Percentiles rank a stretch among this genome's conserved stretches.
Evolutionary conservation across 169 alveolate genomes (phyloP).

Genomic region (Plasmodium ovale): DNA sequence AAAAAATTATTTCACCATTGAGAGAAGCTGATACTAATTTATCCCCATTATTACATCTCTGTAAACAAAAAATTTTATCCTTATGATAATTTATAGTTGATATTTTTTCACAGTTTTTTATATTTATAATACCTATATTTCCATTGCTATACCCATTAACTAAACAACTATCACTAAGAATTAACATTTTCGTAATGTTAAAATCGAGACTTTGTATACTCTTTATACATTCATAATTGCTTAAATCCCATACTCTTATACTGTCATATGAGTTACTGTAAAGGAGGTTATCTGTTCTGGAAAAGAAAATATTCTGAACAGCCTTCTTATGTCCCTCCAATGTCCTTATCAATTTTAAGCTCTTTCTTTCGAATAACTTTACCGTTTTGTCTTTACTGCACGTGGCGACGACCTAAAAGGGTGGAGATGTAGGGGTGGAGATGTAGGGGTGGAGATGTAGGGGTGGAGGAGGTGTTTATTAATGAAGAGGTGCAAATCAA

Average conservation of each 20-base stretch:
- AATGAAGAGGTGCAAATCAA: no score
- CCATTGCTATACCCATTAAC: conserved; percentile 71
- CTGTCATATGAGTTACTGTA: conserved; percentile 69
- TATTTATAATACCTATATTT: conserved; percentile 54
- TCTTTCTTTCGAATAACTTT: conserved; percentile 48
- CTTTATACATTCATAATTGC: conserved; percentile 38
- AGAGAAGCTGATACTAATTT: conserved; percentile 45
- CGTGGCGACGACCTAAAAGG: conserved; percentile 53
- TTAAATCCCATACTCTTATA: conserved; percentile 50
- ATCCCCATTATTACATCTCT: conserved; percentile 14
- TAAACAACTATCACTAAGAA: conserved; percentile 56
- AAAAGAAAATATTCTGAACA: conserved; percentile 62
- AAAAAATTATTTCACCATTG: conserved; percentile 66
- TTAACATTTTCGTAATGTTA: conserved; percentile 44
- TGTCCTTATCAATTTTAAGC: conserved; percentile 21
- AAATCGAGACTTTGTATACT: conserved; percentile 74
- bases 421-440: no score
- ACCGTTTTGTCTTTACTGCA: conserved; percentile 74
- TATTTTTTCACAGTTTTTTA: conserved; percentile 62
- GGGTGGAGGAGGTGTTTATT: no score
- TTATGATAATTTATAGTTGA: conserved; percentile 58
- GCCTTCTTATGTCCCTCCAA: conserved; percentile 76
- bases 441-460: no score
- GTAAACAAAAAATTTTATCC: conserved; percentile 73
- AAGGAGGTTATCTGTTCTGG: conserved; percentile 15